phyloP scores from a whole-genome alignment of 202 grass and related monocot genomes.

The Carex arenaria region DNA sequence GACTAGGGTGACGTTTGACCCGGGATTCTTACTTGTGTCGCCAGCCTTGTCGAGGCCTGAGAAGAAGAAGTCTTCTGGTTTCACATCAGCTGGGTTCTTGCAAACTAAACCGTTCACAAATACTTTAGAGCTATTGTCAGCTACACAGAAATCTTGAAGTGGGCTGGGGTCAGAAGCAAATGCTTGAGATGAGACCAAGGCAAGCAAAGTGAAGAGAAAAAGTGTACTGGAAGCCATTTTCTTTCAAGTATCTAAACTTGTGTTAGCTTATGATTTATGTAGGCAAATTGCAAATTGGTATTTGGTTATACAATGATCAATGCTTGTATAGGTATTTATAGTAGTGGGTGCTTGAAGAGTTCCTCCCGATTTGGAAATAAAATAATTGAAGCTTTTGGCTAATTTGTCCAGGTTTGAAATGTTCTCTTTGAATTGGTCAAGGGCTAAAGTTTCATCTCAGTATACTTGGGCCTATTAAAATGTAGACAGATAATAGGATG shows the following conservation, averaged over 20 bases:
- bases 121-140: too few relatives aligned
- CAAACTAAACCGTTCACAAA: too few relatives aligned
- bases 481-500: not conserved
- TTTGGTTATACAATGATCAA: not conserved
- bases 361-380: not conserved
- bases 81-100: too few relatives aligned
- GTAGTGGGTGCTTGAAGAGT: not conserved
- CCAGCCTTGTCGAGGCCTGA: too few relatives aligned
- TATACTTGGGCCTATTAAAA: not conserved
- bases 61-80: too few relatives aligned
- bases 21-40: not conserved
- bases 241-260: not conserved
- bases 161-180: too few relatives aligned
- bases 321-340: not conserved
- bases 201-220: too few relatives aligned
- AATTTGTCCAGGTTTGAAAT: not conserved
- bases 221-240: not conserved
- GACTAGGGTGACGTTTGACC: constrained; percentile 30
- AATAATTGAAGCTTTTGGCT: not conserved
- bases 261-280: not conserved
- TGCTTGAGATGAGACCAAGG: too few relatives aligned
- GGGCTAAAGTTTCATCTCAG: not conserved
- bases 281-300: not conserved
- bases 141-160: too few relatives aligned
- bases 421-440: not conserved